These are phyloP conservation scores for Penicillium maclennaniae DNA, from an alignment of 495 filamentous ascomycete species.

Conservation along the genomic window DNA sequence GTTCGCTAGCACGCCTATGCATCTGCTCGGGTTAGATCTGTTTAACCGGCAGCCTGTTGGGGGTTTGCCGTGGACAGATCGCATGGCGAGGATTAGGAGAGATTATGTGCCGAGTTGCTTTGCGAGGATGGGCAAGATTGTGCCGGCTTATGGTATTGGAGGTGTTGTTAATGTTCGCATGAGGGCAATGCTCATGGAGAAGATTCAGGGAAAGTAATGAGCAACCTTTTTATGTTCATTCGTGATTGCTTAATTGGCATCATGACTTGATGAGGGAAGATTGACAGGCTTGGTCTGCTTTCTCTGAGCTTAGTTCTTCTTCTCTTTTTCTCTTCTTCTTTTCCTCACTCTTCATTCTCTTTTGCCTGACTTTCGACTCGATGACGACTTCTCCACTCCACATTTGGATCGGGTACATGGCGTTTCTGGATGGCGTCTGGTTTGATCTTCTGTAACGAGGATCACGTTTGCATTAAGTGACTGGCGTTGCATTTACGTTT, in stretches of 20 bases:
- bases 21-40: conserved; percentile 82
- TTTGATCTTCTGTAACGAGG: no score
- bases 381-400: no score
- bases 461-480: no score
- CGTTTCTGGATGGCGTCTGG: no score
- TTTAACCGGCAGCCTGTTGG: conserved; percentile 66
- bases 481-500: no score
- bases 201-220: conserved; percentile 34
- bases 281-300: no score
- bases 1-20: conserved; percentile 77
- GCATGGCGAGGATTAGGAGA: conserved; percentile 59
- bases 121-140: conserved; percentile 84
- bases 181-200: conserved; percentile 55
- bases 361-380: no score
- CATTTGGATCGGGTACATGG: no score
- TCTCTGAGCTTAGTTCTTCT: no score
- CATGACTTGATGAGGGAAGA: not conserved
- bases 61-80: conserved; percentile 50
- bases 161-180: conserved; percentile 82
- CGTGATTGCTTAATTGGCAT: not conserved
- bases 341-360: no score
- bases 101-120: conserved; percentile 75
- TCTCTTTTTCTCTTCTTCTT: no score
- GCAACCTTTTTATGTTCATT: not conserved
- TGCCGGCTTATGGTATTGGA: conserved; percentile 91